Conservation (phyloP, 2,329 filamentous ascomycete genomes). For the Fusarium sterilihyphosum region DNA sequence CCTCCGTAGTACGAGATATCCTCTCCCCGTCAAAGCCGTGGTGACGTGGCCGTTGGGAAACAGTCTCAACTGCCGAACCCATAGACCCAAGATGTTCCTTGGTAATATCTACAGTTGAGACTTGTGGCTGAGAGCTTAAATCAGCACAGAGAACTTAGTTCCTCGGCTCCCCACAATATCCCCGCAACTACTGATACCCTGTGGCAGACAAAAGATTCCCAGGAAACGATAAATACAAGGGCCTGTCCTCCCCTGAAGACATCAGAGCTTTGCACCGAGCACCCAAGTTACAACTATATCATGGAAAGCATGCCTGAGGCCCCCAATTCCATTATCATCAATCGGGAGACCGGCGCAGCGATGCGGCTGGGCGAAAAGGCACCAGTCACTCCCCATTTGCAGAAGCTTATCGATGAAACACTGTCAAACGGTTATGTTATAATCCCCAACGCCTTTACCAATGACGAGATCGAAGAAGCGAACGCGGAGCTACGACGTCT, state of each 20-base stretch:
- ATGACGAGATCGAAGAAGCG: not conserved
- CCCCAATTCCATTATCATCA: not conserved
- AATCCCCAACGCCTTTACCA: not conserved
- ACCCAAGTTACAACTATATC: fast-evolving
- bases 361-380: not conserved
- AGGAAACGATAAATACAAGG: not conserved
- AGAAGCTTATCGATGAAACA: not conserved
- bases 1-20: not conserved
- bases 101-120: not conserved
- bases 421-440: not conserved
- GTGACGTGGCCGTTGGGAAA: not conserved
- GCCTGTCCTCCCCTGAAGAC: not conserved
- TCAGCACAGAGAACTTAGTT: not conserved
- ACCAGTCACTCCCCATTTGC: not conserved
- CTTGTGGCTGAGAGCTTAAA: not conserved
- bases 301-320: not conserved
- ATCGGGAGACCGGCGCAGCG: not conserved
- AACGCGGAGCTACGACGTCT: not conserved
- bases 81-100: not conserved
- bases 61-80: not conserved
- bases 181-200: not conserved
- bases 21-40: too few relatives aligned
- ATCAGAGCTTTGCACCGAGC: not conserved
- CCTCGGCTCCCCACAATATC: not conserved
- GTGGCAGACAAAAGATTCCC: fast-evolving